Percentiles rank a stretch among this genome's conserved stretches.
These are phyloP conservation scores for Sapria himalayana DNA, from an alignment of 345 rosid genomes.

Conservation along the genomic window DNA sequence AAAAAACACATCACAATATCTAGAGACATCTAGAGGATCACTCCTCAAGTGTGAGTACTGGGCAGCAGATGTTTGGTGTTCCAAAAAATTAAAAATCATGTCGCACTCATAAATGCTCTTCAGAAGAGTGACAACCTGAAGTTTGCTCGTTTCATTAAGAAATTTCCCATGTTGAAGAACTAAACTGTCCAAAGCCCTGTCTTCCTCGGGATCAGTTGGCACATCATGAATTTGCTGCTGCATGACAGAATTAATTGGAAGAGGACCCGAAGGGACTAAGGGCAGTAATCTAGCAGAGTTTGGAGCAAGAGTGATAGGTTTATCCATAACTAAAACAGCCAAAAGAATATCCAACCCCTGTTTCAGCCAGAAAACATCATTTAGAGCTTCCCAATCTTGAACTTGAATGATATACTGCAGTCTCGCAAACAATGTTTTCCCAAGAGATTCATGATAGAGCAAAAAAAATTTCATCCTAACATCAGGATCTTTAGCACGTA, in stretches of 20 bases:
- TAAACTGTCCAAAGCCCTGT: slow-evolving; percentile 60
- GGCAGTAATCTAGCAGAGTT: slow-evolving; percentile 81
- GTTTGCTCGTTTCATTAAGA: slow-evolving; percentile 67
- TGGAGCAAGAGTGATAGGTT: slow-evolving; percentile 86
- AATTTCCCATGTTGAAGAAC: slow-evolving; percentile 76
- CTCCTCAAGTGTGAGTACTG: too few species aligned
- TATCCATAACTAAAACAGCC: slow-evolving; percentile 68
- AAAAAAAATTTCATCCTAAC: slow-evolving; percentile 67
- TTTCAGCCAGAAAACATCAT: slow-evolving; percentile 98
- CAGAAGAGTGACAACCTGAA: slow-evolving; percentile 71
- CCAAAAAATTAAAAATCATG: too few species aligned
- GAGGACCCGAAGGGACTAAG: slow-evolving; percentile 29
- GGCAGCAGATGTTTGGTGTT: too few species aligned
- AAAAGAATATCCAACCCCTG: slow-evolving; percentile 97
- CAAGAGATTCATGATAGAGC: slow-evolving; percentile 69
- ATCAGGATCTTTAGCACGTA: slow-evolving; percentile 86
- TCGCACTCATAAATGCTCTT: too few species aligned
- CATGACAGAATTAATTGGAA: slow-evolving; percentile 37
- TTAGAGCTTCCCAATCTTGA: slow-evolving; percentile 98
- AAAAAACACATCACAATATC: too few species aligned
- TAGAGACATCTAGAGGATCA: too few species aligned
- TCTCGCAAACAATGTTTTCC: slow-evolving; percentile 55
- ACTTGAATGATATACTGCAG: slow-evolving; percentile 67
- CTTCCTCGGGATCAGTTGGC: slow-evolving; percentile 51
- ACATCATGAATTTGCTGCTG: slow-evolving; percentile 38